Percentiles rank a stretch among this genome's conserved stretches.
These are phyloP conservation scores for Spizellomyces sp. DNA, from an alignment of 192 early-diverging fungal species.

Conservation along the genomic window DNA sequence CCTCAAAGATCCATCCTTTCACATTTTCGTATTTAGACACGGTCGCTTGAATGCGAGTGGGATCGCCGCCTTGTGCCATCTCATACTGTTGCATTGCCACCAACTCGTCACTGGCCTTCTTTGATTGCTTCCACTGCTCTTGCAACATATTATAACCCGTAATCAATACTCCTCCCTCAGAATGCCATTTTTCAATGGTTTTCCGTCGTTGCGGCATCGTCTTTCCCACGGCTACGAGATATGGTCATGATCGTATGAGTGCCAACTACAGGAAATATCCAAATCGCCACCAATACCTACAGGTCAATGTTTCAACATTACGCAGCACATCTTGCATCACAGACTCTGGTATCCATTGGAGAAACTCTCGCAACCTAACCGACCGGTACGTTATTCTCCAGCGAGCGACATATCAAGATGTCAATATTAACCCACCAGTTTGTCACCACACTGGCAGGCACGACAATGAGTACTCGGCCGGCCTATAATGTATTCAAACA, in stretches of 20 bases:
- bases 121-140: slow-evolving; percentile 30
- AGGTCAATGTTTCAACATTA: no score
- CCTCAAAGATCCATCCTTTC: slow-evolving; percentile 46
- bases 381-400: no score
- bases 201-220: slow-evolving; percentile 9
- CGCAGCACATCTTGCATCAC: no score
- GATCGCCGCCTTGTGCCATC: slow-evolving; percentile 1
- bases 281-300: no score
- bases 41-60: slow-evolving; percentile 13
- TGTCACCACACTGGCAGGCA: slow-evolving; percentile 65
- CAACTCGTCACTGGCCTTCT: not conserved
- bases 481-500: slow-evolving; percentile 3
- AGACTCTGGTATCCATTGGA: no score
- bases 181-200: slow-evolving; percentile 56
- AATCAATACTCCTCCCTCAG: slow-evolving; percentile 68
- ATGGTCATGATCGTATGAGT: no score
- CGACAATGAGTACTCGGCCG: slow-evolving; percentile 70
- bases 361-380: no score
- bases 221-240: no score
- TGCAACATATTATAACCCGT: slow-evolving; percentile 69
- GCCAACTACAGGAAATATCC: no score
- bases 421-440: slow-evolving; percentile 72
- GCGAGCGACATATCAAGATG: not conserved
- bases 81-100: not conserved
- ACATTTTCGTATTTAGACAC: slow-evolving; percentile 28